Evolutionary conservation across 2,329 filamentous ascomycete genomes (phyloP), one percentile per base, ranked within the genome.

Genomic region (Aspergillus sclerotialis): DNA sequence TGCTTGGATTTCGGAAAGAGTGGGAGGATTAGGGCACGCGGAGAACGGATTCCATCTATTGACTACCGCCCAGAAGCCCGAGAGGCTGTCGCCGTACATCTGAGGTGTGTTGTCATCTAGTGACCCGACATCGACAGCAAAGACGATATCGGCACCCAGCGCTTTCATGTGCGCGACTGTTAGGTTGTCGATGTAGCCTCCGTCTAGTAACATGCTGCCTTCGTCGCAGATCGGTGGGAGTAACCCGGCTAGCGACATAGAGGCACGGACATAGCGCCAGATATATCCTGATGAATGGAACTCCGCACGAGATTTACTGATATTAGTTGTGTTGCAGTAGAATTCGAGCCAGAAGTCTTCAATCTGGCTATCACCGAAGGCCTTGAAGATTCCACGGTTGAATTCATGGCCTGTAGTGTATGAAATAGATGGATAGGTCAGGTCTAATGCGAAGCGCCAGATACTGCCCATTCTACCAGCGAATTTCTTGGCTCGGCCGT

Each of bases 311-410:
- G 84, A 92, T 61, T 94, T 93, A 67, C 84, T 93, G 64, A 98
- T 96, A 61, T 96, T 98, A 24, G 93, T 98, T 0, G 92, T 96
- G 64, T 98, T 98, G 73, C 93, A 98, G 66, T 98, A 98, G 59
- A 87, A 98, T 48, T 94, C 88, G 8, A 98, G 75, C 92, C 92
- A 98, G 54, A 96, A 98, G 60, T 98, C 92, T 63, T 98, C 92
- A 38, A 98, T 96, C 56, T 96, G 92, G 7, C 86, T 85, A 52
- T 95, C 87, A 10, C 89, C 92, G 58, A 98, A 95, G 0, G 90
- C 88, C 63, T 98, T 98, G 76, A 95, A 98, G 45, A 98, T 95
- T 26, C 92, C 92, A 5, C 92, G 84, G 52, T 98, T 98, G 74
- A 98, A 98, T 53, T 98, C 92, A 56, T 98, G 92, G 1, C 92